Conservation (phyloP, 176 grass and related monocot species). For the Cenchrus fungigraminus region DNA sequence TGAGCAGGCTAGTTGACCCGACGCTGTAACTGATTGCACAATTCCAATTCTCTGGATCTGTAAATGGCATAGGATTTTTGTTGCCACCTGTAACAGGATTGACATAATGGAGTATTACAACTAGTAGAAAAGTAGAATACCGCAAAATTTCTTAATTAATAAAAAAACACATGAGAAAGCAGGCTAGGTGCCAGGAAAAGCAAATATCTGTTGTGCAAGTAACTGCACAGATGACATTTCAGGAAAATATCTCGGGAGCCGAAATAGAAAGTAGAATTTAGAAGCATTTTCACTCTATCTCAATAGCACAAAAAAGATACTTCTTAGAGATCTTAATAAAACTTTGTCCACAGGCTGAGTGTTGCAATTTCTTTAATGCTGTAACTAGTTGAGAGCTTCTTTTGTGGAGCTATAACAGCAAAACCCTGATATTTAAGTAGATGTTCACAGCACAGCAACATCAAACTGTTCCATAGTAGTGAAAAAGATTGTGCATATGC, state of each 20-base stretch:
- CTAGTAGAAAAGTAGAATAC: slow-evolving; percentile 1
- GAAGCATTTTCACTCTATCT: background rate
- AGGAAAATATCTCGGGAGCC: background rate
- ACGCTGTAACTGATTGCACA: slow-evolving; percentile 77
- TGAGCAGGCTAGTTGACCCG: slow-evolving; percentile 71
- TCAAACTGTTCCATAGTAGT: background rate
- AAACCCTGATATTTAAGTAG: background rate
- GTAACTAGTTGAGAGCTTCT: background rate
- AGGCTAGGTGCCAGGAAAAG: background rate
- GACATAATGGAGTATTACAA: slow-evolving; percentile 11
- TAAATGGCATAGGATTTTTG: slow-evolving; percentile 54
- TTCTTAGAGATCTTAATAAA: background rate
- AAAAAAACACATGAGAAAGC: slow-evolving; percentile 13
- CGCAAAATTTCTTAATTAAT: background rate
- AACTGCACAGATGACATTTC: background rate
- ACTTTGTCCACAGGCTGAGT: background rate
- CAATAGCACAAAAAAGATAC: background rate
- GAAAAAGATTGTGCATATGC: background rate
- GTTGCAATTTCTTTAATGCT: background rate
- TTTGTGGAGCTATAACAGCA: background rate
- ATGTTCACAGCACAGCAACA: background rate
- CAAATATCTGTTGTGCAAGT: slow-evolving; percentile 1
- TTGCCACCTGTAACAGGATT: slow-evolving; percentile 54
- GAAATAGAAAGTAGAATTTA: background rate
- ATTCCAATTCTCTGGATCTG: slow-evolving; percentile 78